Evolutionary conservation across 768 basidiomycete genomes (phyloP).

Genomic region (Coprinopsis cinerea): DNA sequence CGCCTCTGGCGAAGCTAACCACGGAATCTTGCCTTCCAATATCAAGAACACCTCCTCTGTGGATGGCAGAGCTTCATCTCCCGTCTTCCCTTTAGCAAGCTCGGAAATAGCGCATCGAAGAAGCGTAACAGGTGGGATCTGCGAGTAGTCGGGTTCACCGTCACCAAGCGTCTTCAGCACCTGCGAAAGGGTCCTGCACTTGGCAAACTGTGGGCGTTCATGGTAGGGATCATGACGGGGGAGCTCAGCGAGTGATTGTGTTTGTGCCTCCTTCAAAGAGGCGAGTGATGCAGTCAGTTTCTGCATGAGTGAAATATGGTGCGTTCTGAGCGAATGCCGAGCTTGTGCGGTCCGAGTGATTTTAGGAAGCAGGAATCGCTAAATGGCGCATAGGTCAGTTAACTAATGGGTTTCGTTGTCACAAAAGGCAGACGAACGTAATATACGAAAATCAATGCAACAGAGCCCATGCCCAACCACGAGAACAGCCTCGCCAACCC

Average conservation of each 20-base stretch:
- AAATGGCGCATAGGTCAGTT: constrained; percentile 10
- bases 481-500: constrained; percentile 54
- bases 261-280: constrained; percentile 50
- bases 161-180: constrained; percentile 26
- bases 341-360: constrained; percentile 54
- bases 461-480: constrained; percentile 65
- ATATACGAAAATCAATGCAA: constrained; percentile 53
- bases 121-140: constrained; percentile 46
- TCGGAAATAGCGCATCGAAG: constrained; percentile 60
- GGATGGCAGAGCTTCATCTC: constrained; percentile 33
- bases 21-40: constrained; percentile 53
- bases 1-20: constrained; percentile 50
- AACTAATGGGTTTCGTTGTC: not conserved
- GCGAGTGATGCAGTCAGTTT: constrained; percentile 51
- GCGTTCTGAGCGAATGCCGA: constrained; percentile 51
- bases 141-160: constrained; percentile 22
- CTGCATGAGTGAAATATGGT: constrained; percentile 52
- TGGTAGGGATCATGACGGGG: constrained; percentile 47
- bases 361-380: constrained; percentile 69
- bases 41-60: constrained; percentile 56
- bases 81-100: constrained; percentile 31
- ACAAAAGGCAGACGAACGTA: constrained; percentile 41
- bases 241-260: constrained; percentile 48
- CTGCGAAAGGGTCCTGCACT: constrained; percentile 42
- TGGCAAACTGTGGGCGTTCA: constrained; percentile 39